Conservation (phyloP, 179 eudicot genomes). For the Beta macrorhiza region DNA sequence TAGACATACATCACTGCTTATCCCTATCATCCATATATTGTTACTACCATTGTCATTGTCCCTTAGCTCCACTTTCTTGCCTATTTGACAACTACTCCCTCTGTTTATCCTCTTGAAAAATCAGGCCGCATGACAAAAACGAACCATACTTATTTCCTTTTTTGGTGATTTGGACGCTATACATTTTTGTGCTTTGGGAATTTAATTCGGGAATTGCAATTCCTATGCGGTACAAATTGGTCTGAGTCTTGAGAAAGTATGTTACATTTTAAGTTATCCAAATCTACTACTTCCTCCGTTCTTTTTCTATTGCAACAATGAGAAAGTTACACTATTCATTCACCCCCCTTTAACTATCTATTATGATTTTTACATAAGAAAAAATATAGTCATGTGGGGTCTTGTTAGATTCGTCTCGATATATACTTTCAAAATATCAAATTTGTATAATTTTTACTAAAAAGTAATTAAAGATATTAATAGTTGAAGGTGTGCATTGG, state of each 20-base stretch:
- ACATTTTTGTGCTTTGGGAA: background rate
- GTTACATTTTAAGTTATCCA: background rate
- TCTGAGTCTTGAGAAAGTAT: background rate
- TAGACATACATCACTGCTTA: too few relatives aligned
- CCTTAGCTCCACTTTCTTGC: background rate
- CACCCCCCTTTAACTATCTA: too few relatives aligned
- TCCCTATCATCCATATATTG: background rate
- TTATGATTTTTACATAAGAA: too few relatives aligned
- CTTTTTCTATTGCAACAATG: too few relatives aligned
- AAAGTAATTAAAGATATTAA: too few relatives aligned
- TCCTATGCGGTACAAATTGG: background rate
- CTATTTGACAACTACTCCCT: background rate
- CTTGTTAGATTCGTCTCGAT: too few relatives aligned
- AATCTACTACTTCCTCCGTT: background rate
- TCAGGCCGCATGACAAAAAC: background rate
- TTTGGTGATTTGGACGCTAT: background rate
- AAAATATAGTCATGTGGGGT: too few relatives aligned
- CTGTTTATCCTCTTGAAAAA: background rate
- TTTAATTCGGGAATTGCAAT: background rate
- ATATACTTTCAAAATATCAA: too few relatives aligned
- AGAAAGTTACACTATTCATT: too few relatives aligned
- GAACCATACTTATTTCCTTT: background rate
- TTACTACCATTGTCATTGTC: background rate
- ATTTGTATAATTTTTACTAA: too few relatives aligned
- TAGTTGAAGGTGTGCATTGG: too few relatives aligned